A percentile compares a stretch with the other conserved stretches of the same genome.
These are phyloP conservation scores for Suillus subaureus DNA, from an alignment of 768 basidiomycete genomes.

Conservation along the genomic window DNA sequence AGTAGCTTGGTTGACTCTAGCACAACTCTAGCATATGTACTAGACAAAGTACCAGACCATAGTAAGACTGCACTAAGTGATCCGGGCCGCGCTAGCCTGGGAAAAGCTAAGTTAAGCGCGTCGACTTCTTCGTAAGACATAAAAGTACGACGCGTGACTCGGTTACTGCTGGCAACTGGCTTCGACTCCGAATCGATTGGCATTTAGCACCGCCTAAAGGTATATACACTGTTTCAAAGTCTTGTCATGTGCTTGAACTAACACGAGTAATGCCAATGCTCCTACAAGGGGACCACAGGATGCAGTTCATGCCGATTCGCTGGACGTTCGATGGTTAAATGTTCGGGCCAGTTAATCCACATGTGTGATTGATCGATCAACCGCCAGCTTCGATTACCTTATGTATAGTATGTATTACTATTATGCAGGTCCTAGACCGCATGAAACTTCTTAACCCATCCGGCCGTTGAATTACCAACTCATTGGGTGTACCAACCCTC, in stretches of 20 bases:
- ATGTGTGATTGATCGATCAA: background rate
- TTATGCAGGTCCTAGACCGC: background rate
- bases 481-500: background rate
- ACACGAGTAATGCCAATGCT: background rate
- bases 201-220: background rate
- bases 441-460: background rate
- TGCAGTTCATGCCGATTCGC: background rate
- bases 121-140: background rate
- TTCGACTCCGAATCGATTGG: background rate
- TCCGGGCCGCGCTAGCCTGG: background rate
- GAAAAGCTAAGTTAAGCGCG: background rate
- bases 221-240: background rate
- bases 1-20: too few relatives aligned
- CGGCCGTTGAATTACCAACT: background rate
- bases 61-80: too few relatives aligned
- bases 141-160: too few relatives aligned
- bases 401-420: background rate
- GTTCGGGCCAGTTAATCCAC: background rate
- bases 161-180: too few relatives aligned
- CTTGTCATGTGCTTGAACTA: background rate
- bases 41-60: too few relatives aligned
- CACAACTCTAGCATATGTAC: too few relatives aligned
- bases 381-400: background rate
- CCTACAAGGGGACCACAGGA: background rate
- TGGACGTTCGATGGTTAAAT: background rate